phyloP scores from a whole-genome alignment of 2,329 filamentous ascomycete genomes.

The Sporothrix protearum region DNA sequence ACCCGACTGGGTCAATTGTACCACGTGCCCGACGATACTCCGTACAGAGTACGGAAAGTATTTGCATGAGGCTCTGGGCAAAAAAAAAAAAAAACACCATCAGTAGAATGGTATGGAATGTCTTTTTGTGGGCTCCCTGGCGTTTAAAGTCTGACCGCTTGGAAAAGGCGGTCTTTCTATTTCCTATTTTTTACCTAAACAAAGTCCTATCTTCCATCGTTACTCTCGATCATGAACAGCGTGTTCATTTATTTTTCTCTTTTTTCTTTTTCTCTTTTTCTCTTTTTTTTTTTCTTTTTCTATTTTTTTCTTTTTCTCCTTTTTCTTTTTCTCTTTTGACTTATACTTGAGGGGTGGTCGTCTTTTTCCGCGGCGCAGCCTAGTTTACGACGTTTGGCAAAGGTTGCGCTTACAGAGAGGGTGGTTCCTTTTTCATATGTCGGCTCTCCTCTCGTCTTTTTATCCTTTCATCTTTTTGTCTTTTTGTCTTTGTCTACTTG shows the following conservation, averaged over 20 bases:
- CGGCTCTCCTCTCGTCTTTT: neutral
- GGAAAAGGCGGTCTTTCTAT: neutral
- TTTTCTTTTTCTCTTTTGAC: too few species aligned
- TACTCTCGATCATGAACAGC: neutral
- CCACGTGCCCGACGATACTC: neutral
- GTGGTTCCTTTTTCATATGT: neutral
- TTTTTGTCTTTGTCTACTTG: neutral
- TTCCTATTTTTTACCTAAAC: neutral
- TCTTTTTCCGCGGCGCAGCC: neutral
- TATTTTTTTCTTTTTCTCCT: too few species aligned
- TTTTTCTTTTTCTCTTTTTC: too few species aligned
- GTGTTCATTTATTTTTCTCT: too few species aligned
- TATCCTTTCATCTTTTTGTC: too few species aligned
- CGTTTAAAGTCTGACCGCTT: neutral
- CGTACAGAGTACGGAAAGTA: too few species aligned
- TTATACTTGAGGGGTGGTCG: neutral
- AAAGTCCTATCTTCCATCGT: neutral
- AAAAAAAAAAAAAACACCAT: too few species aligned
- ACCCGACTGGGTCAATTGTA: too few species aligned
- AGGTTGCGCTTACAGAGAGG: neutral
- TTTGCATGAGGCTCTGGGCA: constrained; percentile 1
- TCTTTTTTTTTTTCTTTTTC: too few species aligned
- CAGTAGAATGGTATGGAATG: neutral
- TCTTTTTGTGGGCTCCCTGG: neutral
- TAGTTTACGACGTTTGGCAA: neutral